These are phyloP conservation scores for Paspalum notatum DNA, from an alignment of 176 grass and related monocot species.

Conservation along the genomic window DNA sequence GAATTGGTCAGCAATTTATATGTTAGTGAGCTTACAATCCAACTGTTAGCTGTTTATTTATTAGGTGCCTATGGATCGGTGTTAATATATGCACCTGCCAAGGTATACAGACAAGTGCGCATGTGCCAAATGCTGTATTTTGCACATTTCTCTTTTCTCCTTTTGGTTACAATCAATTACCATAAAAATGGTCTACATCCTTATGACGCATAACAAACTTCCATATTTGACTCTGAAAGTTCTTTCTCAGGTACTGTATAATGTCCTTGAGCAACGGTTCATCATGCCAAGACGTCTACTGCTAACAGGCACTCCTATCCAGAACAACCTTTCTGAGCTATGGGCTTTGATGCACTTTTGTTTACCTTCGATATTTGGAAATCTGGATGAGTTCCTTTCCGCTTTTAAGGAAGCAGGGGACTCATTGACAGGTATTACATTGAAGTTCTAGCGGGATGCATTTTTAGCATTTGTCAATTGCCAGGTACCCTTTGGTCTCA, in stretches of 20 bases:
- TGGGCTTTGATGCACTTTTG: slow-evolving; percentile 98
- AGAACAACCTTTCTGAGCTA: slow-evolving; percentile 91
- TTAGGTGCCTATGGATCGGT: background rate
- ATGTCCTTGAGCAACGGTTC: slow-evolving; percentile 77
- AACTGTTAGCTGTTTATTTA: background rate
- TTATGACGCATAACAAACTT: background rate
- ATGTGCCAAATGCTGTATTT: background rate
- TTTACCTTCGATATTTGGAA: slow-evolving; percentile 82
- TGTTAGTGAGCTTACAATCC: background rate
- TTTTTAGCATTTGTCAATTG: slow-evolving; percentile 17
- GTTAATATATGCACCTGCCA: slow-evolving; percentile 13
- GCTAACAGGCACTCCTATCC: slow-evolving; percentile 92
- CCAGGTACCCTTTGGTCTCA: background rate
- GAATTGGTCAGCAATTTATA: background rate
- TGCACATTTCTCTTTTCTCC: background rate
- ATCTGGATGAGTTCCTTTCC: slow-evolving; percentile 72
- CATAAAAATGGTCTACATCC: background rate
- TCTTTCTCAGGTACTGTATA: slow-evolving; percentile 82
- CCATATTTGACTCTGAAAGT: slow-evolving; percentile 21
- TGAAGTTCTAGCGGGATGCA: slow-evolving; percentile 10
- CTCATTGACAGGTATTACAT: slow-evolving; percentile 61
- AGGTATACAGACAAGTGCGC: slow-evolving; percentile 12
- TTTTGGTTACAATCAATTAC: background rate
- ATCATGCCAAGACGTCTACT: slow-evolving; percentile 85
- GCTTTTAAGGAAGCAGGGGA: slow-evolving; percentile 75